A percentile compares a stretch with the other conserved stretches of the same genome.
Conservation (phyloP, 495 filamentous ascomycete species). For the Xylaria grammica region DNA sequence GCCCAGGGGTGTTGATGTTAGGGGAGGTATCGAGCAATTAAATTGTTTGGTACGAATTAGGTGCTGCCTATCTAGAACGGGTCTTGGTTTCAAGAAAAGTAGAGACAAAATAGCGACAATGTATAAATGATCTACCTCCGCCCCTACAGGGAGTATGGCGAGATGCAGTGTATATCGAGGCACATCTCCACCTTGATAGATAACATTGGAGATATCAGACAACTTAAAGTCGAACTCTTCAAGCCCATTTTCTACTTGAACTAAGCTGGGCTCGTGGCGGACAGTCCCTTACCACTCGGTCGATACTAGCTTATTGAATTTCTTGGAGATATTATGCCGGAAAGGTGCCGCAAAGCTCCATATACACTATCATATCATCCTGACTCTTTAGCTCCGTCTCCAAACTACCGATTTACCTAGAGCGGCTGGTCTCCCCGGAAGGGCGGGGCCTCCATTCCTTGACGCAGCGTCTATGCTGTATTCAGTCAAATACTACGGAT, state of each 20-base stretch:
- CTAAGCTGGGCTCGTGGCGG: too few relatives aligned
- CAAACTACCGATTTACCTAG: not conserved
- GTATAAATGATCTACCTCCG: not conserved
- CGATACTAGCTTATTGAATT: too few relatives aligned
- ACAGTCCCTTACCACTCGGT: too few relatives aligned
- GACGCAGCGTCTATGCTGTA: not conserved
- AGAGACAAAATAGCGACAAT: not conserved
- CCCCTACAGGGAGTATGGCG: not conserved
- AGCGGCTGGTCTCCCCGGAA: not conserved
- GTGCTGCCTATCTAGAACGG: not conserved
- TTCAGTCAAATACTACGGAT: too few relatives aligned
- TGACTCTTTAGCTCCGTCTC: too few relatives aligned
- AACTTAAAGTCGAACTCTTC: too few relatives aligned
- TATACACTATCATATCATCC: too few relatives aligned
- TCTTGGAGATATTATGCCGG: too few relatives aligned
- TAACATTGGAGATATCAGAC: not conserved
- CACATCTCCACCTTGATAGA: too few relatives aligned
- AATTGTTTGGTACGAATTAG: not conserved
- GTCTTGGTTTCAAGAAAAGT: not conserved
- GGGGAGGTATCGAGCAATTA: not conserved
- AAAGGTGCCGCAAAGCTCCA: too few relatives aligned
- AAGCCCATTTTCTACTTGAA: too few relatives aligned
- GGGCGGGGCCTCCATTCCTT: not conserved
- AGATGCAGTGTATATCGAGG: too few relatives aligned
- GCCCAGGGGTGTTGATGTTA: not conserved